These are phyloP conservation scores for Paraglomus occultum DNA, from an alignment of 192 early-diverging fungal genomes.

Conservation along the genomic window DNA sequence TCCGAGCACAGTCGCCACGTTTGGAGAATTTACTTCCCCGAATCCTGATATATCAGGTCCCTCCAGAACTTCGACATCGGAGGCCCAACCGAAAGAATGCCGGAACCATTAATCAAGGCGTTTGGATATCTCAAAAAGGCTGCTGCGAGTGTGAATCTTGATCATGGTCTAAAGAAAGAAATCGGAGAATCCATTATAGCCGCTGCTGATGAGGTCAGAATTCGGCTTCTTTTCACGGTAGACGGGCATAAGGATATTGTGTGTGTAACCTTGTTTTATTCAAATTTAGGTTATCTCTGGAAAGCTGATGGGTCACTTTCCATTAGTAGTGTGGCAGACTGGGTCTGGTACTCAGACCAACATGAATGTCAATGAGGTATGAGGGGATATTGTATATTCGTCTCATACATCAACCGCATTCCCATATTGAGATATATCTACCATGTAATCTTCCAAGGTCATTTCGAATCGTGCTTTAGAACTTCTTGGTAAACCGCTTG, in stretches of 20 bases:
- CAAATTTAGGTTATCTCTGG: constrained; percentile 79
- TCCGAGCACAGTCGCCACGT: background rate
- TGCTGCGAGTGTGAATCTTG: constrained; percentile 91
- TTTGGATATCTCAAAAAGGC: constrained; percentile 96
- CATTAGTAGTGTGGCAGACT: constrained; percentile 98
- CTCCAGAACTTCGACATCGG: constrained; percentile 99
- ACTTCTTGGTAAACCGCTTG: constrained; percentile 86
- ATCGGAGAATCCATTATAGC: constrained; percentile 86
- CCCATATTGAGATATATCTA: background rate
- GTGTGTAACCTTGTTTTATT: background rate
- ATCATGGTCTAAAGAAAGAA: constrained; percentile 77
- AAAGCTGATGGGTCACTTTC: constrained; percentile 93
- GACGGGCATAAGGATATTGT: constrained; percentile 1
- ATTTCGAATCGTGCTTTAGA: constrained; percentile 99
- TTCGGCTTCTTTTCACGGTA: constrained; percentile 1
- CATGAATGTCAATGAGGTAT: constrained; percentile 91
- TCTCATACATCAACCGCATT: background rate
- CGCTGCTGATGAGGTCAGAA: constrained; percentile 77
- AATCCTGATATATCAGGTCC: constrained; percentile 50
- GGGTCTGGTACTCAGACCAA: constrained; percentile 98
- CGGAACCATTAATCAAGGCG: constrained; percentile 90
- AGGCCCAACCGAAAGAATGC: constrained; percentile 90
- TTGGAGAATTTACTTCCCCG: background rate
- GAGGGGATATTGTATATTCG: background rate
- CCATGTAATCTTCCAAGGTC: constrained; percentile 56